These are phyloP conservation scores for Yamadazyma spencermartinsiae DNA, from an alignment of 1,139 yeast genomes.

Conservation along the genomic window DNA sequence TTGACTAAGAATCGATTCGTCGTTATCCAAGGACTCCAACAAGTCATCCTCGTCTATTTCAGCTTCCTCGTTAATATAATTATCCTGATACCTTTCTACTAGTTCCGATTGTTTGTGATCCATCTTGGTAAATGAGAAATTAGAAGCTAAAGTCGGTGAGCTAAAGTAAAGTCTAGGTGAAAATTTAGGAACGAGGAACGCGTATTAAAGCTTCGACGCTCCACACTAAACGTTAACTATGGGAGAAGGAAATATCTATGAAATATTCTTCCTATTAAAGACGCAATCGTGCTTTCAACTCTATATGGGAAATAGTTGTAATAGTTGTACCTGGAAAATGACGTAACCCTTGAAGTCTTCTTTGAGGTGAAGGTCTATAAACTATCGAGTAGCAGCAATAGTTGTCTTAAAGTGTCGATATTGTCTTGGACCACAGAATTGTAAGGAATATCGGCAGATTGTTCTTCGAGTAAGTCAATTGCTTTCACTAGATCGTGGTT, in stretches of 20 bases:
- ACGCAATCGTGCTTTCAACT: too few relatives aligned
- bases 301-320: too few relatives aligned
- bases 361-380: not conserved
- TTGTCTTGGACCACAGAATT: slow-evolving; percentile 12
- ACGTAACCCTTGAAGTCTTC: too few relatives aligned
- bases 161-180: not conserved
- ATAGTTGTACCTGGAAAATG: too few relatives aligned
- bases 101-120: slow-evolving; percentile 32
- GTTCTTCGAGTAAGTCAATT: slow-evolving; percentile 20
- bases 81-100: slow-evolving; percentile 44
- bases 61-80: slow-evolving; percentile 24
- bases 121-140: slow-evolving; percentile 15
- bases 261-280: too few relatives aligned
- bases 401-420: slow-evolving; percentile 8
- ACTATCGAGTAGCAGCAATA: slow-evolving; percentile 9
- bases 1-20: slow-evolving; percentile 26
- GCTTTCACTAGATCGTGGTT: slow-evolving; percentile 29
- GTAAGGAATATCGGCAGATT: slow-evolving; percentile 7
- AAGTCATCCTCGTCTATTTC: slow-evolving; percentile 36
- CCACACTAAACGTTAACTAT: too few relatives aligned
- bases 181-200: too few relatives aligned
- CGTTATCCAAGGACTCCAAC: slow-evolving; percentile 39
- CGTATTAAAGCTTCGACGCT: too few relatives aligned
- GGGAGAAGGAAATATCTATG: too few relatives aligned
- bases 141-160: not conserved